Evolutionary conservation across 768 basidiomycete genomes (phyloP).

Genomic region (Leccinum rimulosum): DNA sequence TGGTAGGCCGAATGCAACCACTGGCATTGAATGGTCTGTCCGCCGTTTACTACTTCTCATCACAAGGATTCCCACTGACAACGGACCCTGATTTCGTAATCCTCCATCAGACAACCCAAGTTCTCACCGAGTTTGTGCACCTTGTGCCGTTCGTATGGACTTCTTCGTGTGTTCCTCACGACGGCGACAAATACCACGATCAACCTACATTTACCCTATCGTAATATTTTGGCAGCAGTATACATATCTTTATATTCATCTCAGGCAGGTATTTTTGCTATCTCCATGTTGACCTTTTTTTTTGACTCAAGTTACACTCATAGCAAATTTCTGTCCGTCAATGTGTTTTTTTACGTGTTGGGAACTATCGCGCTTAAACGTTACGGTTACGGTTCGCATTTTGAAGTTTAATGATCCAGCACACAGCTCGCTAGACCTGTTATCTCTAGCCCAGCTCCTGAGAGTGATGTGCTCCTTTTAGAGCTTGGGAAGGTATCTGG

Average conservation of each 20-base stretch:
- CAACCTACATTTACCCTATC: conserved; percentile 3
- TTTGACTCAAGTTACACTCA: background rate
- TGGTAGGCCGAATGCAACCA: background rate
- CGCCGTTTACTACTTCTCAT: background rate
- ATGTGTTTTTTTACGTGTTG: background rate
- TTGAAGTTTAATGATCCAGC: background rate
- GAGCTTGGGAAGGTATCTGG: background rate
- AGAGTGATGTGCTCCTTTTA: background rate
- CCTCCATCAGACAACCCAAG: background rate
- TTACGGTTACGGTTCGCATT: background rate
- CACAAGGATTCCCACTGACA: background rate
- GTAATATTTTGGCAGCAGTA: background rate
- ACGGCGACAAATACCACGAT: background rate
- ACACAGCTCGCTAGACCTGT: background rate
- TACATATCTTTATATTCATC: background rate
- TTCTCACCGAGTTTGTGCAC: background rate
- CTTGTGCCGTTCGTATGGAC: background rate
- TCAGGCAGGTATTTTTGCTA: conserved; percentile 22
- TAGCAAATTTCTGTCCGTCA: background rate
- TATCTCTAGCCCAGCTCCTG: background rate
- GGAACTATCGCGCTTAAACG: background rate
- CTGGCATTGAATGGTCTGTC: background rate
- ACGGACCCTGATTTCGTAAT: background rate
- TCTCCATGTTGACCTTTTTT: conserved; percentile 1
- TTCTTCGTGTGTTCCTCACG: background rate